Evolutionary conservation across 257 asterid species (phyloP), one percentile per base, ranked within the genome.

Genomic region (Fraxinus pennsylvanica): DNA sequence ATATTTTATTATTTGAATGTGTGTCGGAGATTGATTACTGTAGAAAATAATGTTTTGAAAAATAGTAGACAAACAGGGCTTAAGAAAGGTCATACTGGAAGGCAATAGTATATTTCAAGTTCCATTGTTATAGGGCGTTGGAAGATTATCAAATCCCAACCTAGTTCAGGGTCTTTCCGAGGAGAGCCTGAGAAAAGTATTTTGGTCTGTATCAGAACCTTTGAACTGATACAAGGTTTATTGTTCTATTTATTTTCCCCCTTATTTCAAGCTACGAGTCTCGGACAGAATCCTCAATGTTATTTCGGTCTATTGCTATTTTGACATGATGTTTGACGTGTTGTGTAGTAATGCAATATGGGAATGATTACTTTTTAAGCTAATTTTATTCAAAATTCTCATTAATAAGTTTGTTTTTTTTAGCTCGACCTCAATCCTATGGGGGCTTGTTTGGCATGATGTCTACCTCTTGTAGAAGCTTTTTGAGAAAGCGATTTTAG

Each of bases 31-130:
- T n/a, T n/a, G n/a, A n/a, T n/a, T n/a, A n/a, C n/a, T n/a, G n/a
- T n/a, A n/a, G n/a, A n/a, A n/a, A n/a, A n/a, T n/a, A n/a, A n/a
- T n/a, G n/a, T n/a, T n/a, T n/a, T n/a, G n/a, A n/a, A n/a, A n/a
- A n/a, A n/a, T n/a, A n/a, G n/a, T n/a, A n/a, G n/a, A n/a, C n/a
- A n/a, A n/a, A n/a, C n/a, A n/a, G n/a, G n/a, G n/a, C n/a, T n/a
- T n/a, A 80, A 80, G 75, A 41, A 29, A 29, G 69, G 69, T 25
- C 19, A 63, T 27, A 27, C 9, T 10, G 6, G 69, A 63, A 9
- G n/a, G 36, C 35, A 63, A 63, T 14, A 0, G 19, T 63, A 9
- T 27, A 27, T 17, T 12, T 63, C 19, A 33, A 63, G 15, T 25
- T 25, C 25, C 66, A 57, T 57, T n/a, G 27, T 54, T n/a, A 19